These are phyloP conservation scores for Rubia peregrina DNA, from an alignment of 305 asterid genomes.

Conservation along the genomic window DNA sequence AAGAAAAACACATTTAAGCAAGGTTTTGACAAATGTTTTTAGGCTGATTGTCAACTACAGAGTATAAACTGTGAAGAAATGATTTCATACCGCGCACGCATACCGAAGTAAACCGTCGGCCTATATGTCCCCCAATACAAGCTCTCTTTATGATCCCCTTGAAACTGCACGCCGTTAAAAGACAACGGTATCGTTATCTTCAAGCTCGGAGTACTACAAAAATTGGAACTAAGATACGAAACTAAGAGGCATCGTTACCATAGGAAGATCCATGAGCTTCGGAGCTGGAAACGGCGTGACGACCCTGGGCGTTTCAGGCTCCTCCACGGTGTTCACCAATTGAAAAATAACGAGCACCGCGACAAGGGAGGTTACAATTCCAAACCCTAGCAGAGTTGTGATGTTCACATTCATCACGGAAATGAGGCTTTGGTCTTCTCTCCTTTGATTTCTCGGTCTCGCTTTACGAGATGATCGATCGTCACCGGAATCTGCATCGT, in stretches of 20 bases:
- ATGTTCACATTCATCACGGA: slow-evolving; percentile 28
- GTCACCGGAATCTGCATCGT: slow-evolving; percentile 10
- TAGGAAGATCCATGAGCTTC: slow-evolving; percentile 80
- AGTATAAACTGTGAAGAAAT: neutral
- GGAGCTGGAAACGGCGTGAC: slow-evolving; percentile 89
- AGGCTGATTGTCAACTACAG: no score
- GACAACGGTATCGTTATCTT: neutral
- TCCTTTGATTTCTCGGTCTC: slow-evolving; percentile 30
- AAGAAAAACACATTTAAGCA: no score
- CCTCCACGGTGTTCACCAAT: slow-evolving; percentile 29
- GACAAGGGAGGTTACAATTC: slow-evolving; percentile 28
- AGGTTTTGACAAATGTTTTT: no score
- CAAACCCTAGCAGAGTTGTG: slow-evolving; percentile 29
- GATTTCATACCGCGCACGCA: slow-evolving; percentile 67
- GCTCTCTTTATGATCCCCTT: slow-evolving; percentile 91
- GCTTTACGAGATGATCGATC: slow-evolving; percentile 25
- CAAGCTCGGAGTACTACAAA: neutral
- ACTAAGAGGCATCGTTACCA: slow-evolving; percentile 31
- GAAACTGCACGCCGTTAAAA: slow-evolving; percentile 44
- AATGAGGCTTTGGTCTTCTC: slow-evolving; percentile 28
- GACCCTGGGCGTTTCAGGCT: slow-evolving; percentile 50
- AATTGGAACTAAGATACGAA: neutral
- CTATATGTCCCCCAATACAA: slow-evolving; percentile 97
- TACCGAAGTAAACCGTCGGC: slow-evolving; percentile 86
- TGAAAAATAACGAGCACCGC: slow-evolving; percentile 34